Conservation (phyloP, 164 flowering plant species). For the Cinnamomum micranthum region DNA sequence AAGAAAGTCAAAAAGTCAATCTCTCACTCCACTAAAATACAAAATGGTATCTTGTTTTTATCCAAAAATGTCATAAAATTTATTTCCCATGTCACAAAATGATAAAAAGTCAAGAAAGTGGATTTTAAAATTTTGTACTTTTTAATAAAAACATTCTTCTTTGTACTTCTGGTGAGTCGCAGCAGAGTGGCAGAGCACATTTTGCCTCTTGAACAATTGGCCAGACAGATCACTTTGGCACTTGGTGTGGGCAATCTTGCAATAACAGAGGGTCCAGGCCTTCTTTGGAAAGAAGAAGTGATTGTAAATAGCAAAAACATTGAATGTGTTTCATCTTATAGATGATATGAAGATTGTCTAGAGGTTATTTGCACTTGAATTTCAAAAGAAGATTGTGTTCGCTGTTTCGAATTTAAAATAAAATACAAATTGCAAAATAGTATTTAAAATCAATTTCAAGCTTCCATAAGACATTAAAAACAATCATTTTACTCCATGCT, state of each 20-base stretch:
- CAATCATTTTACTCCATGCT: no score
- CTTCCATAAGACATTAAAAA: no score
- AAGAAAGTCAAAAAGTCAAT: no score
- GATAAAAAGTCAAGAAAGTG: no score
- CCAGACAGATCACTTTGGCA: slow-evolving; percentile 69
- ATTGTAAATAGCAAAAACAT: background rate
- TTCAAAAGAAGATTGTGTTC: background rate
- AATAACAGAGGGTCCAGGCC: slow-evolving; percentile 41
- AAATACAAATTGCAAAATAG: background rate
- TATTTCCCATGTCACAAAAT: no score
- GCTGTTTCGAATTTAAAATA: background rate
- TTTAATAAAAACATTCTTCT: no score
- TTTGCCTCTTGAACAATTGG: slow-evolving; percentile 59
- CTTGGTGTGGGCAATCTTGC: slow-evolving; percentile 57
- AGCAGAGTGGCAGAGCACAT: slow-evolving; percentile 77
- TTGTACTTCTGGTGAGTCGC: slow-evolving; percentile 41
- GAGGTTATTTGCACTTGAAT: background rate
- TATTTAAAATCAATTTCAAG: no score
- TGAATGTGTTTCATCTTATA: no score
- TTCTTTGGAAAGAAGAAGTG: slow-evolving; percentile 50
- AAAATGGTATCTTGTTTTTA: no score
- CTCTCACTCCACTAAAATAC: no score
- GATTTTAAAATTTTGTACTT: no score
- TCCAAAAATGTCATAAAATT: no score
- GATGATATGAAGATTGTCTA: background rate